These are phyloP conservation scores for Fusarium sp. DNA, from an alignment of 2,329 filamentous ascomycete genomes.

Conservation along the genomic window DNA sequence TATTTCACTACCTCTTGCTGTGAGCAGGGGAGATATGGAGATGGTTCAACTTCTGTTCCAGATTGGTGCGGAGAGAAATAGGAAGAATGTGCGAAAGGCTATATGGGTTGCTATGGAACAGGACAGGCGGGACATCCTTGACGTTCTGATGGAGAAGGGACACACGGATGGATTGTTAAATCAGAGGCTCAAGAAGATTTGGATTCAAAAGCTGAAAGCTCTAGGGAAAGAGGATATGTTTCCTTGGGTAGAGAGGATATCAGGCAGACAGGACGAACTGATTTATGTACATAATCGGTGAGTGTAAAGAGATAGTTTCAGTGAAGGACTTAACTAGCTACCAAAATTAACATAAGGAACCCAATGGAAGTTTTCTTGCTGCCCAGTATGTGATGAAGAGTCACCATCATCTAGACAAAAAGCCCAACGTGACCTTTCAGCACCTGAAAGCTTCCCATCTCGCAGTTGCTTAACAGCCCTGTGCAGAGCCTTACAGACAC, in stretches of 20 bases:
- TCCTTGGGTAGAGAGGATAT: not conserved
- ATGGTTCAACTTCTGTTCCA: not conserved
- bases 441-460: no score
- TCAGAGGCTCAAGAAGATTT: not conserved
- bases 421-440: rapidly evolving
- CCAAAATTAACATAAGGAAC: no score
- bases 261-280: not conserved
- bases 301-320: no score
- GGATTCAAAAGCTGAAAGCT: not conserved
- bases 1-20: not conserved
- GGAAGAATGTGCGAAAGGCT: slow-evolving; percentile 4
- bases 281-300: not conserved
- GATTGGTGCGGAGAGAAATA: not conserved
- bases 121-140: rapidly evolving
- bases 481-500: no score
- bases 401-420: no score
- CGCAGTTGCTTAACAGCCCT: no score
- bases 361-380: no score
- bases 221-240: not conserved
- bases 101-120: not conserved
- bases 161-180: not conserved
- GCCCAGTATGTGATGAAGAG: no score
- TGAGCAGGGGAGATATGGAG: not conserved
- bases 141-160: not conserved
- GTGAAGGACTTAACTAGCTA: no score